Evolutionary conservation across 352 stramenopile genomes (phyloP), one percentile per base, ranked within the genome.

Genomic region (Phytophthora hibernalis): DNA sequence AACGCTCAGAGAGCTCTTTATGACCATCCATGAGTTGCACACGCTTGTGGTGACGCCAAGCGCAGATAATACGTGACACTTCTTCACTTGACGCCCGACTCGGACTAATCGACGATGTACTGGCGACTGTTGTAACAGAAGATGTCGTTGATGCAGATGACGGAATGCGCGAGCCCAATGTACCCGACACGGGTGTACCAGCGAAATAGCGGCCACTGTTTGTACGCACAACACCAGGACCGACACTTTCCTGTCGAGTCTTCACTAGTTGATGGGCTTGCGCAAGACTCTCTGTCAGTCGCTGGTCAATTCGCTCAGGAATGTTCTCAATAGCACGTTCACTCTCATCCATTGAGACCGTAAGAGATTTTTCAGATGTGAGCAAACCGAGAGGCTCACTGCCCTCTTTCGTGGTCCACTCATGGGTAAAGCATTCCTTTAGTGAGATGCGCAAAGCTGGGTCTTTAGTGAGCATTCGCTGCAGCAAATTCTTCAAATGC

Each of bases 391-490:
- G 78, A 12, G 89, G 87, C n/a, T 97, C 89, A 20, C 87, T 96
- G 15, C 92, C 92, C 74, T 98, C 92, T n/a, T 96, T 93, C 9
- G 92, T 97, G 54, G 92, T 89, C 92, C 92, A 98, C 53, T 97
- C 92, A 66, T 98, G 92, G 16, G 78, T 86, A 64, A 97, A 97
- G 43, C 91, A 91, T 16, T 96, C 86, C 16, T 79, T 81, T 6
- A 97, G 56, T 15, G 82, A 80, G 49, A 95, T 92, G 16, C 92
- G 83, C n/a, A 91, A 65, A 1, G 79, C 76, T 22, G 90, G 90
- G 54, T 97, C 85, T 52, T 97, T 97, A 0, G 88, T 95, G 10
- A 98, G 78, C 89, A 98, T 96, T n/a, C 85, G 86, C 56, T 93
- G 80, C 22, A 98, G 65, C 22, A 98, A 65, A 47, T 98, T 95